Evolutionary conservation across 164 flowering plant genomes (phyloP).

Genomic region (Macadamia integrifolia): DNA sequence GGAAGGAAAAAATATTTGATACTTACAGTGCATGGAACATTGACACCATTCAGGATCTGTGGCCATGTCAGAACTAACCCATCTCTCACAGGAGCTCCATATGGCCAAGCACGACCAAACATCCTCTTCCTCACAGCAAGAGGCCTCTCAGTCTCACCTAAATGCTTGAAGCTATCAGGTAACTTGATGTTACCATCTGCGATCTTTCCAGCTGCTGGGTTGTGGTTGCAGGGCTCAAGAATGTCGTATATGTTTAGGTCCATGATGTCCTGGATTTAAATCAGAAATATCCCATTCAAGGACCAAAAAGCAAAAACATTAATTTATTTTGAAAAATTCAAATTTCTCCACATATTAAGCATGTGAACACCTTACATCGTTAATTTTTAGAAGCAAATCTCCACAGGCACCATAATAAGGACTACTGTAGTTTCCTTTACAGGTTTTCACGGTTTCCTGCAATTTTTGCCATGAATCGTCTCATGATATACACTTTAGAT

Average conservation of each 20-base stretch:
- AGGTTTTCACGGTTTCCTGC: slow-evolving; percentile 43
- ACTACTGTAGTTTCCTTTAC: slow-evolving; percentile 34
- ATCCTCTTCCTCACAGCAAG: slow-evolving; percentile 81
- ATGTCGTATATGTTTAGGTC: slow-evolving; percentile 74
- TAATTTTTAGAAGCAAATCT: slow-evolving; percentile 42
- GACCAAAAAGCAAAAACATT: not conserved
- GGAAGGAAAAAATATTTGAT: not conserved
- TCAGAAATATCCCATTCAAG: not conserved
- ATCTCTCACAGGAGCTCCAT: slow-evolving; percentile 69
- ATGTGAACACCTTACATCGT: slow-evolving; percentile 31
- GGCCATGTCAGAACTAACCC: slow-evolving; percentile 94
- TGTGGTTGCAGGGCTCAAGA: slow-evolving; percentile 84
- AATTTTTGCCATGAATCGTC: not conserved
- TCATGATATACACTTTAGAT: too few species aligned
- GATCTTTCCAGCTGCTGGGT: slow-evolving; percentile 15
- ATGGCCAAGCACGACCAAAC: slow-evolving; percentile 97
- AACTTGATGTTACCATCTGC: slow-evolving; percentile 26
- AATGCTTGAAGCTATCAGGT: slow-evolving; percentile 62
- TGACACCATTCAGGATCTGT: slow-evolving; percentile 33
- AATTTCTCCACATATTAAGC: not conserved
- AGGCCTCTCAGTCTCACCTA: slow-evolving; percentile 85
- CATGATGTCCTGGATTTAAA: slow-evolving; percentile 36
- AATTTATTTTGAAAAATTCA: not conserved
- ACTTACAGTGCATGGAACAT: slow-evolving; percentile 85
- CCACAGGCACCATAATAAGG: slow-evolving; percentile 34